Conservation (phyloP, 2,329 filamentous ascomycete genomes). For the Bipolaris bicolor region DNA sequence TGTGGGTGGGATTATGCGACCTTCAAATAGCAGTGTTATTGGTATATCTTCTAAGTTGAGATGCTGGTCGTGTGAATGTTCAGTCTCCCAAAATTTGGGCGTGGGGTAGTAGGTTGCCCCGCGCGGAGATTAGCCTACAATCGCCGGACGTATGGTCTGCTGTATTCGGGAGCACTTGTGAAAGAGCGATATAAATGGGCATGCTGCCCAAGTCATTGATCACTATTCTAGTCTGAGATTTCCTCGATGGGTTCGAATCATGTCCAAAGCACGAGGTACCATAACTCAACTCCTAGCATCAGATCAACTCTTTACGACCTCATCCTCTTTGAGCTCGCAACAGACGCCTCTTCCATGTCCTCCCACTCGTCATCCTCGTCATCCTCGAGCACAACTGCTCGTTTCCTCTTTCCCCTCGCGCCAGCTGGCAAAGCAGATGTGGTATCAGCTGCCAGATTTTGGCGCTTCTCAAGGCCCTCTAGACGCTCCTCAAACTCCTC, state of each 20-base stretch:
- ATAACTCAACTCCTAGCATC: neutral
- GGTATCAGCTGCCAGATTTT: slow-evolving; percentile 27
- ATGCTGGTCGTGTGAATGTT: slow-evolving; percentile 1
- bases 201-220: slow-evolving; percentile 11
- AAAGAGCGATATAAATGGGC: slow-evolving; percentile 8
- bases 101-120: slow-evolving; percentile 34
- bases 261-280: neutral
- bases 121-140: slow-evolving; percentile 16
- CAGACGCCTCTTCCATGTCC: slow-evolving; percentile 38
- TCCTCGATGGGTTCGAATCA: too few species aligned
- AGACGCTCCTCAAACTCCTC: slow-evolving; percentile 75
- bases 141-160: slow-evolving; percentile 5
- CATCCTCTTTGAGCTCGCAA: slow-evolving; percentile 37
- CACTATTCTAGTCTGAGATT: neutral
- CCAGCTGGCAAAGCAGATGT: slow-evolving; percentile 18
- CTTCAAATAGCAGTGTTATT: neutral
- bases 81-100: slow-evolving; percentile 25
- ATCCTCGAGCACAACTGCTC: slow-evolving; percentile 44
- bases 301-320: slow-evolving; percentile 20
- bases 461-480: slow-evolving; percentile 52
- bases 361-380: slow-evolving; percentile 50
- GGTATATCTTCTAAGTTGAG: neutral
- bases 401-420: slow-evolving; percentile 36
- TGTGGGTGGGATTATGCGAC: neutral
- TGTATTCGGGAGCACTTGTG: neutral